A percentile compares a stretch with the other conserved stretches of the same genome.
Conservation (phyloP, 768 basidiomycete genomes). For the Leccinum olivaceopallidum region DNA sequence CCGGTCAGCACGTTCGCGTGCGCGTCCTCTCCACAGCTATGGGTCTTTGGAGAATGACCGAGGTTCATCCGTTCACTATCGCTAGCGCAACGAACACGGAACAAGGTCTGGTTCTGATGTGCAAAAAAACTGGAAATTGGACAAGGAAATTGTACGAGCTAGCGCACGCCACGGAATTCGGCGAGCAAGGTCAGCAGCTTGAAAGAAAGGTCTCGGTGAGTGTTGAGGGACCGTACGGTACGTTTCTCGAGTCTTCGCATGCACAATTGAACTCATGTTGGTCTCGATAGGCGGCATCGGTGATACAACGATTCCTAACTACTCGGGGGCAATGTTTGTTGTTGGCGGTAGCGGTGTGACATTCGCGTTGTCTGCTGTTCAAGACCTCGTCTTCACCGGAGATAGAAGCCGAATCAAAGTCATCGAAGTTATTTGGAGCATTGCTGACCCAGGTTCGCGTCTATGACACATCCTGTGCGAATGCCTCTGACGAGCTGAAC, state of each 20-base stretch:
- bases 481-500: conserved; percentile 4
- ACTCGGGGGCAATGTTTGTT: conserved; percentile 65
- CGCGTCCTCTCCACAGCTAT: conserved; percentile 56
- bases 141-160: conserved; percentile 56
- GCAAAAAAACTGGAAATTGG: conserved; percentile 68
- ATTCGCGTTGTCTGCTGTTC: conserved; percentile 59
- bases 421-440: conserved; percentile 70
- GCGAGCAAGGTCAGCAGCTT: conserved; percentile 21
- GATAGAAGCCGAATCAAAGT: conserved; percentile 53
- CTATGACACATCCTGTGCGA: neutral
- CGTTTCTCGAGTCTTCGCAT: conserved; percentile 10
- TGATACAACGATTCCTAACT: conserved; percentile 60
- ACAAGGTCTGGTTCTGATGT: conserved; percentile 68
- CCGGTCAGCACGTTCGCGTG: conserved; percentile 83
- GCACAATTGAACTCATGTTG: neutral
- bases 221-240: conserved; percentile 57
- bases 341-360: conserved; percentile 80
- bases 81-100: conserved; percentile 57
- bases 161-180: conserved; percentile 34
- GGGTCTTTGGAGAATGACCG: conserved; percentile 56
- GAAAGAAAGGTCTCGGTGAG: conserved; percentile 37
- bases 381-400: conserved; percentile 55
- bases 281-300: conserved; percentile 50
- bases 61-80: conserved; percentile 83
- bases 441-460: conserved; percentile 50